phyloP scores from a whole-genome alignment of 306 rosid species.

The Vigna reflexopilosa region DNA sequence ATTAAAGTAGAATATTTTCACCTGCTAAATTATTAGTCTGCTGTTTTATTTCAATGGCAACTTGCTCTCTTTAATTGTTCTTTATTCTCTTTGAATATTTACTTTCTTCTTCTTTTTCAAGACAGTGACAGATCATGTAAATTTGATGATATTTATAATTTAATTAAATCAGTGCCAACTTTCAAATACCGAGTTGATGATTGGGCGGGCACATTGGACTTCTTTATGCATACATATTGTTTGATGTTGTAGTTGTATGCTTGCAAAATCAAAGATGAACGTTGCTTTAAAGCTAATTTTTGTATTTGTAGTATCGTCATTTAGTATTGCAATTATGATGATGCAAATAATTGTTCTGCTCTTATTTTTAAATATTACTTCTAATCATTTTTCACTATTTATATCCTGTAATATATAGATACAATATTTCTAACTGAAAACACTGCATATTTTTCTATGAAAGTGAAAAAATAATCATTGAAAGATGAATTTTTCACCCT shows the following conservation, averaged over 20 bases:
- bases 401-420: conserved; percentile 5
- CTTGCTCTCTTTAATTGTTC: conserved; percentile 31
- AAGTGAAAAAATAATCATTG: conserved; percentile 21
- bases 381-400: conserved; percentile 20
- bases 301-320: conserved; percentile 2
- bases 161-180: conserved; percentile 20
- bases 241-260: conserved; percentile 32
- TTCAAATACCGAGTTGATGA: conserved; percentile 31
- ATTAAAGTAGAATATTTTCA: conserved; percentile 45
- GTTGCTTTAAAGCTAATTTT: conserved; percentile 32
- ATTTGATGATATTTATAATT: conserved; percentile 29
- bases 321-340: conserved; percentile 14
- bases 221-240: conserved; percentile 23
- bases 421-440: conserved; percentile 21
- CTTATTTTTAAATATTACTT: conserved; percentile 3
- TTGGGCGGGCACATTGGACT: conserved; percentile 35
- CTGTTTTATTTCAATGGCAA: conserved; percentile 27
- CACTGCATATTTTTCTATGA: conserved; percentile 9
- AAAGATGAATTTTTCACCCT: conserved; percentile 21
- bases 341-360: conserved; percentile 26
- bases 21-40: conserved; percentile 18
- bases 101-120: not conserved
- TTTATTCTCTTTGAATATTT: conserved; percentile 1
- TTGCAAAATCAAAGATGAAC: conserved; percentile 28
- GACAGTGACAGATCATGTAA: conserved; percentile 5